Percentiles rank a stretch among this genome's conserved stretches.
Conservation (phyloP, 441 rosid species). For the Manihot esculenta region DNA sequence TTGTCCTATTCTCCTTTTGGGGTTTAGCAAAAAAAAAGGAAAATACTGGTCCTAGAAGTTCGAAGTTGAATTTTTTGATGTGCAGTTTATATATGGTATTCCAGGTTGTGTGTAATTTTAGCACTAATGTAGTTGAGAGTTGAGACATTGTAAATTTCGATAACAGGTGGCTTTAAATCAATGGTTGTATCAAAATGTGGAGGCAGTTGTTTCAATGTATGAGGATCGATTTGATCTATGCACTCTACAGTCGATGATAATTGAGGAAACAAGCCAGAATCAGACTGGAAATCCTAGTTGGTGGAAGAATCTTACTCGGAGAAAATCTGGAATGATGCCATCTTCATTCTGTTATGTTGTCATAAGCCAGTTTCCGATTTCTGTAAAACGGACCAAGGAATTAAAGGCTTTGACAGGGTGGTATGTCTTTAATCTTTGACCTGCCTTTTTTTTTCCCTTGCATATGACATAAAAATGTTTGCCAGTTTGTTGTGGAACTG, state of each 20-base stretch:
- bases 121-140: neutral
- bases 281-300: slow-evolving; percentile 46
- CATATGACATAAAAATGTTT: slow-evolving; percentile 2
- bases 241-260: slow-evolving; percentile 46
- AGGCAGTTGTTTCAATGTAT: slow-evolving; percentile 83
- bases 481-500: neutral
- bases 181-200: slow-evolving; percentile 89
- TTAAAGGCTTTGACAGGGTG: slow-evolving; percentile 84
- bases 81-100: neutral
- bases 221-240: slow-evolving; percentile 86
- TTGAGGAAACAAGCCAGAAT: slow-evolving; percentile 43
- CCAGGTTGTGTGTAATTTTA: neutral
- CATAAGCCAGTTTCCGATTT: slow-evolving; percentile 56
- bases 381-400: slow-evolving; percentile 88
- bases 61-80: neutral
- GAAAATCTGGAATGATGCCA: slow-evolving; percentile 38
- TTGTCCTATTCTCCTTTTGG: slow-evolving; percentile 2
- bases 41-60: neutral
- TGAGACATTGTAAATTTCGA: slow-evolving; percentile 10
- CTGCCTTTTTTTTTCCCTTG: slow-evolving; percentile 11
- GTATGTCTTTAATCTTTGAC: slow-evolving; percentile 45
- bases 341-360: slow-evolving; percentile 41
- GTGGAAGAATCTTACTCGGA: slow-evolving; percentile 59
- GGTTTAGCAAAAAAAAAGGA: neutral
- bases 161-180: slow-evolving; percentile 76